Base-by-base conservation (phyloP, 257 asterid genomes). In the Eucommia ulmoides region DNA sequence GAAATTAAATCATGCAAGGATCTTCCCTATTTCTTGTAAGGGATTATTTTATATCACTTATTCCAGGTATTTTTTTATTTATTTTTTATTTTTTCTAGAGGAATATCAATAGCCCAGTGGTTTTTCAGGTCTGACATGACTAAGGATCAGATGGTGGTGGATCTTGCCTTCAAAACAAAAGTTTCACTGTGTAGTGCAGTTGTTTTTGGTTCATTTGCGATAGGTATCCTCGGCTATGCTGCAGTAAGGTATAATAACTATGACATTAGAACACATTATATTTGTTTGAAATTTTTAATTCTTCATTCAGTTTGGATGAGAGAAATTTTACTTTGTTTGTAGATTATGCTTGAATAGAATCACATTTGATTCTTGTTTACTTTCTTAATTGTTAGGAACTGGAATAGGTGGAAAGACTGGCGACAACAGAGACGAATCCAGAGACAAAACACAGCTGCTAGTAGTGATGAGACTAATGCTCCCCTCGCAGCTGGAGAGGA, bases 1-100 rank as follows among this genome's bases (percentile, higher is more conserved):
- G 94, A 83, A 65, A 81, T 91, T 26, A 79, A 66, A 61, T 79
- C 94, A 7, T 76, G 84, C 80, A 60, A 72, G 42, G 88, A 85
- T 65, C 80, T 85, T 54, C 96, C 98, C 11, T 82, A 63, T 77
- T 85, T 85, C 69, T 59, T 89, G 96, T 89, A 83, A 55, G 96
- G 41, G 19, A 21, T 24, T 35, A 10, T 35, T 15, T 35, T 4
- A 35, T 35, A 35, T 2, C 11, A n/a, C n/a, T n/a, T n/a, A n/a
- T n/a, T n/a, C n/a, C n/a, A n/a, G n/a, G n/a, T n/a, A n/a, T n/a
- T n/a, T n/a, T n/a, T 29, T 29, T 5, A 29, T 29, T 12, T 29
- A 29, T 29, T 29, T 29, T 29, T 29, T 29, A 29, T 29, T n/a
- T n/a, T n/a, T n/a, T n/a, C n/a, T n/a, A n/a, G n/a, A n/a, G n/a